These are phyloP conservation scores for Triangularia setosa DNA, from an alignment of 2,329 filamentous ascomycete species.

Conservation along the genomic window DNA sequence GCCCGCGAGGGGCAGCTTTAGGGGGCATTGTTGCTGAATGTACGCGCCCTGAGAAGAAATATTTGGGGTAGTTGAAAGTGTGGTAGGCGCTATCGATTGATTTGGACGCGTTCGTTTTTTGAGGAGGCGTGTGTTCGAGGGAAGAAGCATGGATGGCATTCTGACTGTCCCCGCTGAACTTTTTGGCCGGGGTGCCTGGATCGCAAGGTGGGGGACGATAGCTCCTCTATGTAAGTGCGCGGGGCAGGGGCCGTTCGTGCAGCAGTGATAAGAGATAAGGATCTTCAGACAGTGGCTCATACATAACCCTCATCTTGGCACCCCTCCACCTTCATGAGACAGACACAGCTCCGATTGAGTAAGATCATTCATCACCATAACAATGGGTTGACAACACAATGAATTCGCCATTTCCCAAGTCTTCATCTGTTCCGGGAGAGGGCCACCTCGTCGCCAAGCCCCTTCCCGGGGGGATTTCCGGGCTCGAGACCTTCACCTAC, in stretches of 20 bases:
- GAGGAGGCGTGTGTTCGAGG: background rate
- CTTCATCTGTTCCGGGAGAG: conserved; percentile 69
- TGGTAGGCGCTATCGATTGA: background rate
- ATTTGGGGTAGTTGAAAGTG: background rate
- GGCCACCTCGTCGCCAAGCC: conserved; percentile 72
- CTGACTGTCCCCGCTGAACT: background rate
- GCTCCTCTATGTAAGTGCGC: background rate
- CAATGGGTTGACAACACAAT: background rate
- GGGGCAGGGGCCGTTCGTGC: background rate
- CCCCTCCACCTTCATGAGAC: background rate
- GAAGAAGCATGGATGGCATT: conserved; percentile 4
- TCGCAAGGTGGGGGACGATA: conserved; percentile 15
- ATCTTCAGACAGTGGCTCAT: background rate
- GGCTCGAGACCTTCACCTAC: conserved; percentile 72
- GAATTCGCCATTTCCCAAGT: conserved; percentile 71
- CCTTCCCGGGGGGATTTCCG: conserved; percentile 67
- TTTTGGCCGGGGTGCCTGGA: background rate
- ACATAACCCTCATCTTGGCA: background rate
- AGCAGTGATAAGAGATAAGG: background rate
- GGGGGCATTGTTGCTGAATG: conserved; percentile 17
- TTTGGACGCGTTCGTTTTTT: background rate
- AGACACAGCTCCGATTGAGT: background rate
- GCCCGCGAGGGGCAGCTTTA: conserved; percentile 17
- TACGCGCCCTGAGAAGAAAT: background rate
- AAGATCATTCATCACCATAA: background rate